Base-by-base conservation (phyloP, 768 basidiomycete genomes). In the Mycena amicta region DNA sequence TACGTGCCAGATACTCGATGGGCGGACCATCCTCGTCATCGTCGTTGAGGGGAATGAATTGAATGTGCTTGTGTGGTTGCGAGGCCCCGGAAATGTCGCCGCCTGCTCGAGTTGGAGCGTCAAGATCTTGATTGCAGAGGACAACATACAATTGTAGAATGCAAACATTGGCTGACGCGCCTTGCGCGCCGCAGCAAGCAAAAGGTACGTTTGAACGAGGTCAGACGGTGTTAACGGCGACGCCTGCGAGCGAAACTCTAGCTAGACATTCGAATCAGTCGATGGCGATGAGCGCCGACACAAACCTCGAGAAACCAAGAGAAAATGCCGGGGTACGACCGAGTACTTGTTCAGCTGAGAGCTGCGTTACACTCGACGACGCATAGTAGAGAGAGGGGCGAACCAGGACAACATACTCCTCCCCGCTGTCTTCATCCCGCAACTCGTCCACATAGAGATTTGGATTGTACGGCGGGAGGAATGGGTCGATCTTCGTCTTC, bases 41-140 rank as follows among this genome's bases (percentile, higher is more conserved):
- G 39, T 74, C 75, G 11, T 81, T 81, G 18, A 84, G 68, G 30
- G 92, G 88, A 30, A 95, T 72, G 61, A 95, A 88, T 70, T 96
- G 94, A n/a, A 95, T 63, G 69, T 97, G 95, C 67, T 95, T 93
- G 74, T 95, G 93, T 2, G 82, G 78, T 73, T 97, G 95, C 69
- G 92, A 94, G 12, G 95, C 93, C 26, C 94, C 94, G 56, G 90
- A 92, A 53, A 79, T 77, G 27, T 84, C 78, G 5, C 92, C 92
- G 64, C 90, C 91, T 92, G 46, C 23, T 8, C 5, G 31, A 39
- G 23, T 22, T 45, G 28, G 23, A 50, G 52, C 54, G 49, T 28
- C 15, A 56, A 43, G 11, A 39, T 16, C n/a, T 29, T 45, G 16
- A 53, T 58, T 23, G 39, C 16, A 8, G 37, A 37, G 23, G 53